A percentile compares a stretch with the other conserved stretches of the same genome.
Conservation (phyloP, 202 grass and related monocot species). For the Schoenoplectus tabernaemontani region DNA sequence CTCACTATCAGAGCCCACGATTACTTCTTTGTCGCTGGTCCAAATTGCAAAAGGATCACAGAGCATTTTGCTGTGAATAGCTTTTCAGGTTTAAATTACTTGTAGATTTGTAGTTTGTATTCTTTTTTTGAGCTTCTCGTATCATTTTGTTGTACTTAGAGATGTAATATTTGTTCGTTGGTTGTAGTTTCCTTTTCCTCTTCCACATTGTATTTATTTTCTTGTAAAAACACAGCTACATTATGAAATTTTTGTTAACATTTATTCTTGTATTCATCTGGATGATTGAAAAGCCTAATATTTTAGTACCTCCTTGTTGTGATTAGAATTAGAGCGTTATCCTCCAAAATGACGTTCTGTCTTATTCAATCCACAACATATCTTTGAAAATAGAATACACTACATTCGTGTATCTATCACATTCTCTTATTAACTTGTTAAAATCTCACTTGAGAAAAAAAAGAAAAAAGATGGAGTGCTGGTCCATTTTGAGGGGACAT, state of each 20-base stretch:
- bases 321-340: background rate
- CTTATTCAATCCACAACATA: background rate
- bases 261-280: background rate
- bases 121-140: background rate
- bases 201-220: background rate
- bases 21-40: conserved; percentile 80
- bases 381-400: background rate
- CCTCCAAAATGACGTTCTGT: background rate
- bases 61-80: conserved; percentile 68
- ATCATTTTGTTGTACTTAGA: background rate
- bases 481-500: conserved; percentile 18
- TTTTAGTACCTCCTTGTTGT: background rate
- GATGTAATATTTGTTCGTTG: conserved; percentile 4
- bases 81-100: background rate
- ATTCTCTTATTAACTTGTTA: background rate
- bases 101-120: background rate
- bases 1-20: conserved; percentile 80
- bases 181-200: background rate
- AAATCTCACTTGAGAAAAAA: conserved; percentile 11
- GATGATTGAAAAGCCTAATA: background rate
- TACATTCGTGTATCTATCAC: background rate
- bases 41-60: conserved; percentile 62
- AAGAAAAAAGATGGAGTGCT: background rate
- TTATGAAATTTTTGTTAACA: background rate
- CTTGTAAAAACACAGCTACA: background rate